Evolutionary conservation across 2,329 filamentous ascomycete species (phyloP), one percentile per base, ranked within the genome.

Genomic region (Penicillium vulpinum): DNA sequence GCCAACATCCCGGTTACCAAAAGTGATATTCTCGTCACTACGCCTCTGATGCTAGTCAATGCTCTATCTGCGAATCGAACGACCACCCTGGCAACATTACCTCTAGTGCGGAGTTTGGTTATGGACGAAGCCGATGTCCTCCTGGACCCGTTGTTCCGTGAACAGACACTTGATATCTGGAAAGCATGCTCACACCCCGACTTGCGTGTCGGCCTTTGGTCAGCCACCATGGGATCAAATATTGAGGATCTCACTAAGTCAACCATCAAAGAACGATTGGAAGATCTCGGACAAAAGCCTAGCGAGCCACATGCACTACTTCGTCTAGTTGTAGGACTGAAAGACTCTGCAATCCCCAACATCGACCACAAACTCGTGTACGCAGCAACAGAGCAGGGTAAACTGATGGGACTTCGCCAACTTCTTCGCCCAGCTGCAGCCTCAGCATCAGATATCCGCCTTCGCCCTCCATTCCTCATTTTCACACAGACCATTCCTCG

Each of bases 401-500:
- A 99, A 73, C 85, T 99, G 29, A 86, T 97, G 53, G 92, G 91
- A 7, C 82, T 99, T 13, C 89, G 94, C 44, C 92, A 97, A 70
- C 84, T 99, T 29, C 81, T 97, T 1, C 92, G 91, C 65, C 92
- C 93, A 0, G 81, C 86, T 0, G 82, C 84, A 10, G 81, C 85
- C 7, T 59, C 71, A 36, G 80, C 72, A 1, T 67, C 73, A 15
- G 69, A 73, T 51, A 74, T 79, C 8, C 76, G 79, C 2, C 80
- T 97, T 44, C 86, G 90, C 0, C 91, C 94, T 0, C 94, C 94
- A 0, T 96, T 97, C 76, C 82, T 99, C 6, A 88, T 99, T 58
- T 99, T 99, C 74, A 94, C 93, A 0, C 94, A 99, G 77, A 97
- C 93, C 0, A 96, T 99, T 56, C 88, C 92, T 51, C 87, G 94